Conservation (phyloP, 352 stramenopile species). For the Phytophthora sansomeana region DNA sequence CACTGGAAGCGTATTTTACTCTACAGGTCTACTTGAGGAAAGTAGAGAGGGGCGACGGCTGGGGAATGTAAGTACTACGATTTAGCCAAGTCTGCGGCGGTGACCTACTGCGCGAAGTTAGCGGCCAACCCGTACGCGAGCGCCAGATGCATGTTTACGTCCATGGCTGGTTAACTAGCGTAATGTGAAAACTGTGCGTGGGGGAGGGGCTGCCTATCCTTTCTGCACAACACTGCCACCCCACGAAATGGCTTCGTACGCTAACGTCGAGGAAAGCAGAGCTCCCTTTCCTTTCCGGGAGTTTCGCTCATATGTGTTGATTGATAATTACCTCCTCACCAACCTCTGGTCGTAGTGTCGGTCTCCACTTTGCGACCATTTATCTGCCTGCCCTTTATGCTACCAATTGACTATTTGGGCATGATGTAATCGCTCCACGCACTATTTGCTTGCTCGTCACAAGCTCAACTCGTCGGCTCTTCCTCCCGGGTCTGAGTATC, state of each 20-base stretch:
- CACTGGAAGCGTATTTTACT: too few species aligned
- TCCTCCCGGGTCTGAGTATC: slow-evolving; percentile 36
- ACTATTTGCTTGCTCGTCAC: background rate
- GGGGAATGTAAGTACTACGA: background rate
- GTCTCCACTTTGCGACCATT: slow-evolving; percentile 11
- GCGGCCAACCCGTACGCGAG: background rate
- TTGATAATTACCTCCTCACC: slow-evolving; percentile 29
- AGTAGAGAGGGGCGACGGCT: too few species aligned
- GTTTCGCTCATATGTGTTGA: slow-evolving; percentile 24
- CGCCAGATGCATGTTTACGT: slow-evolving; percentile 18
- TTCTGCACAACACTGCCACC: slow-evolving; percentile 9
- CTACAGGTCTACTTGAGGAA: too few species aligned
- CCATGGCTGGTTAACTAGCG: background rate
- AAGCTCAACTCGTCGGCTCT: slow-evolving; percentile 28
- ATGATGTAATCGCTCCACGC: slow-evolving; percentile 15
- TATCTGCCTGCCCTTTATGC: slow-evolving; percentile 25
- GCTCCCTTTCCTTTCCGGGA: slow-evolving; percentile 6
- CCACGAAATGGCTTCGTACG: slow-evolving; percentile 11
- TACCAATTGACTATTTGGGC: slow-evolving; percentile 32
- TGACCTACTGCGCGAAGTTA: background rate
- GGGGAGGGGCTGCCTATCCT: slow-evolving; percentile 8
- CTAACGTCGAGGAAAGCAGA: slow-evolving; percentile 12
- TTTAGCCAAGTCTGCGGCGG: background rate
- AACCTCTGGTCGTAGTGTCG: slow-evolving; percentile 8
- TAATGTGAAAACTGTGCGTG: slow-evolving; percentile 9